These are phyloP conservation scores for Phaeodactylum tricornutum DNA, from an alignment of 108 stramenopile species.

Conservation along the genomic window DNA sequence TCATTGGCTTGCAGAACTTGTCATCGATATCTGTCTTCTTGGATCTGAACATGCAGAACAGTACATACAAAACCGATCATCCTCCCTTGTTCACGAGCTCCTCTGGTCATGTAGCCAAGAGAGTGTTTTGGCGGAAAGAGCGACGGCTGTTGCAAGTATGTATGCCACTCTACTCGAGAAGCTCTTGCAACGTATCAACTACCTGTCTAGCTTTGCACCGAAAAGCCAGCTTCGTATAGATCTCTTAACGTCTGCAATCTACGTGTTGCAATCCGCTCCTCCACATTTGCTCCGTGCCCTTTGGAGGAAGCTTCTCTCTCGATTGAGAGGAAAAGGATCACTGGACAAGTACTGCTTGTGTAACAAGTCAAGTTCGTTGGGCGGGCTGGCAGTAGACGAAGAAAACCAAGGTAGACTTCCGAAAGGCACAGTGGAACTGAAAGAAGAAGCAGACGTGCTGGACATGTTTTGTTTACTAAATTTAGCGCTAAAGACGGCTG, in stretches of 20 bases:
- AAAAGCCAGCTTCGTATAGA: conserved; percentile 73
- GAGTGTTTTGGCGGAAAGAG: conserved; percentile 41
- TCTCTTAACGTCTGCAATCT: conserved; percentile 63
- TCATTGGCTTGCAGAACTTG: conserved; percentile 76
- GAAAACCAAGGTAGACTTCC: conserved; percentile 13
- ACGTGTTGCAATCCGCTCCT: conserved; percentile 74
- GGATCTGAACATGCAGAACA: conserved; percentile 76
- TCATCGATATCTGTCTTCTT: conserved; percentile 64
- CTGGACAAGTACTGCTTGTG: conserved; percentile 49
- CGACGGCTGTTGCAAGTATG: conserved; percentile 58
- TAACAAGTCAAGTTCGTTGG: conserved; percentile 8
- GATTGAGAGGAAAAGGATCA: conserved; percentile 44
- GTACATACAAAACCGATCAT: conserved; percentile 66
- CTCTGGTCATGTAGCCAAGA: conserved; percentile 66
- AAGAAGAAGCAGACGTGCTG: conserved; percentile 46
- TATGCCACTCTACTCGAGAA: conserved; percentile 66
- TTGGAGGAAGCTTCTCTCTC: conserved; percentile 61
- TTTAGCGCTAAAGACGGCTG: conserved; percentile 56
- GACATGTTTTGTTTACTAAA: conserved; percentile 76
- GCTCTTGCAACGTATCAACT: conserved; percentile 40
- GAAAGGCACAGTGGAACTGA: conserved; percentile 13
- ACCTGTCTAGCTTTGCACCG: conserved; percentile 57
- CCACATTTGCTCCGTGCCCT: conserved; percentile 60
- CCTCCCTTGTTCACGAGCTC: conserved; percentile 69
- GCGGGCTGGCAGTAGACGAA: conserved; percentile 2